Conservation (phyloP, 805 yeast species). For the Starmerella khaoyaiensis region DNA sequence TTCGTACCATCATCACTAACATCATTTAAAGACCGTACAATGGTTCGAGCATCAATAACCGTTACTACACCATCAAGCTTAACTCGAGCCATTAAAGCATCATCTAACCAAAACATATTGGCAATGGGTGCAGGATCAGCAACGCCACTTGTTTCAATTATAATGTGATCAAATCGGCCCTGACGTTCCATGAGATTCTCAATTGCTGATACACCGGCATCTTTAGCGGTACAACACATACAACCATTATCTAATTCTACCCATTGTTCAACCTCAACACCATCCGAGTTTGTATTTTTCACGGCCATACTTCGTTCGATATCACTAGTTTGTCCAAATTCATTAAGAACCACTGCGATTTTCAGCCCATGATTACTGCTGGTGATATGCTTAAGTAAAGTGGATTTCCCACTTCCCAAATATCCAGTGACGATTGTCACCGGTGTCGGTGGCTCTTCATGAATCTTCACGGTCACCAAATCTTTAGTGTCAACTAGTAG, state of each 20-base stretch:
- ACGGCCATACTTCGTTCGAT: conserved; percentile 80
- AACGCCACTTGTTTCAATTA: conserved; percentile 87
- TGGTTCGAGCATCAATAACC: conserved; percentile 58
- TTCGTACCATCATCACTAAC: conserved; percentile 25
- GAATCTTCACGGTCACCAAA: not conserved
- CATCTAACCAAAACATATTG: conserved; percentile 94
- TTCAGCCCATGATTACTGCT: conserved; percentile 47
- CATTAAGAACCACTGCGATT: conserved; percentile 77
- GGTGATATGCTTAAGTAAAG: conserved; percentile 65
- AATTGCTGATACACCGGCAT: conserved; percentile 86
- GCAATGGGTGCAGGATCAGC: conserved; percentile 98
- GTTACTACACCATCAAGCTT: conserved; percentile 86
- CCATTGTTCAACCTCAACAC: conserved; percentile 74
- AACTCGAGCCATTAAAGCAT: conserved; percentile 68
- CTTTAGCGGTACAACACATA: conserved; percentile 90
- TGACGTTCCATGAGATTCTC: conserved; percentile 59
- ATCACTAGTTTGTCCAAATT: conserved; percentile 80
- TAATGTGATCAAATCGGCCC: conserved; percentile 73
- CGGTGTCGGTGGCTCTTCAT: conserved; percentile 36
- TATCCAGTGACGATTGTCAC: conserved; percentile 90
- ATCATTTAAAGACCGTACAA: conserved; percentile 54
- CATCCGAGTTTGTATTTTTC: conserved; percentile 24
- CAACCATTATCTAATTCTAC: conserved; percentile 94
- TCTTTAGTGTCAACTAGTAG: conserved; percentile 16
- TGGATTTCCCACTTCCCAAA: conserved; percentile 83